Evolutionary conservation across 2,329 filamentous ascomycete genomes (phyloP).

Genomic region (Diaporthe caulivora): DNA sequence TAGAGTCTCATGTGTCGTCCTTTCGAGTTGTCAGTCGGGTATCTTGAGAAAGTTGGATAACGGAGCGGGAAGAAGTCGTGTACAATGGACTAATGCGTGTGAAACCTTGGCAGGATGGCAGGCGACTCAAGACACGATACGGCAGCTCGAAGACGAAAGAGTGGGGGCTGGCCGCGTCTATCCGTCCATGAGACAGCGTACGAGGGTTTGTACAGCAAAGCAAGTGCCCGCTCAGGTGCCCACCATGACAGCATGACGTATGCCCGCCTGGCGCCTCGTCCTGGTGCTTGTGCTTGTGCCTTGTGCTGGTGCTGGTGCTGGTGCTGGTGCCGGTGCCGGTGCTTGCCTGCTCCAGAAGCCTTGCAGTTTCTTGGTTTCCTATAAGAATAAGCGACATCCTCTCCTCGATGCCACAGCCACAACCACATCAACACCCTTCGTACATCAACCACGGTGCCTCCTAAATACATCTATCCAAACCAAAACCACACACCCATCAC

Average conservation of each 20-base stretch:
- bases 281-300: background rate
- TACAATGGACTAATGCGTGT: background rate
- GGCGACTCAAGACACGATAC: background rate
- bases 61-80: background rate
- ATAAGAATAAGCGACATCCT: slow-evolving; percentile 22
- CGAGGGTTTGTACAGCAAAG: slow-evolving; percentile 26
- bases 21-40: background rate
- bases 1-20: background rate
- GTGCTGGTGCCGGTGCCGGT: background rate
- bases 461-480: background rate
- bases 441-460: background rate
- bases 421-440: background rate
- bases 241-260: slow-evolving; percentile 39
- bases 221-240: slow-evolving; percentile 41
- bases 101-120: slow-evolving; percentile 1
- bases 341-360: slow-evolving; percentile 21
- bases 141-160: background rate
- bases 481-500: background rate
- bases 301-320: slow-evolving; percentile 5
- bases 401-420: background rate
- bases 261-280: slow-evolving; percentile 26
- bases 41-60: background rate
- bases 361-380: slow-evolving; percentile 9
- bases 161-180: slow-evolving; percentile 30
- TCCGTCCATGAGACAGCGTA: slow-evolving; percentile 9